Evolutionary conservation across 805 yeast species (phyloP).

Genomic region (Candida incommunis): DNA sequence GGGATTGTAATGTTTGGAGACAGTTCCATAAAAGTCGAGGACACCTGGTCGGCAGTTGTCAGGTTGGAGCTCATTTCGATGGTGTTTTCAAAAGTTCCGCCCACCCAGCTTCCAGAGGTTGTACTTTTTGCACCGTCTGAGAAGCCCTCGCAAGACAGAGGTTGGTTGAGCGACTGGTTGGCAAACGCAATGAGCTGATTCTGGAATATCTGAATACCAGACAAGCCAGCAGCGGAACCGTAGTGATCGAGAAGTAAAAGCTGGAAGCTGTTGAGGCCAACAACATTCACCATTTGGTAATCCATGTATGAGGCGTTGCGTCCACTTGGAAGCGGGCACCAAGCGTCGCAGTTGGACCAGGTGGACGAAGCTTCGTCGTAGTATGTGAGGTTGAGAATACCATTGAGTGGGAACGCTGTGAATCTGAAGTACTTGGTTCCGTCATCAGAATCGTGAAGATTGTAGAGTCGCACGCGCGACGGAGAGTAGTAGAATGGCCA

Average conservation of each 20-base stretch:
- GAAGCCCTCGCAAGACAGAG: slow-evolving; percentile 37
- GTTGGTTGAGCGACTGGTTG: slow-evolving; percentile 52
- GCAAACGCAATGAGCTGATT: slow-evolving; percentile 50
- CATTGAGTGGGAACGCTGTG: slow-evolving; percentile 60
- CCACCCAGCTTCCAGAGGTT: slow-evolving; percentile 19
- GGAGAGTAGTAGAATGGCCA: slow-evolving; percentile 49
- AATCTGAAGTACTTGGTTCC: slow-evolving; percentile 53
- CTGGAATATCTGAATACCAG: slow-evolving; percentile 62
- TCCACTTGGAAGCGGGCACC: slow-evolving; percentile 55
- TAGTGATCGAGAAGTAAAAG: slow-evolving; percentile 53
- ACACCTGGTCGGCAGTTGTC: slow-evolving; percentile 17
- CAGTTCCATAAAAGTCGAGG: slow-evolving; percentile 32
- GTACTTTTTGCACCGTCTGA: slow-evolving; percentile 21
- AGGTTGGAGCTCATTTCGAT: slow-evolving; percentile 16
- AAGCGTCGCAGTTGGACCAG: slow-evolving; percentile 64
- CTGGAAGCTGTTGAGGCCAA: slow-evolving; percentile 47
- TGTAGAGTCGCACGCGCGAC: slow-evolving; percentile 57
- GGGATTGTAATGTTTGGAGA: slow-evolving; percentile 56
- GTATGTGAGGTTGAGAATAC: slow-evolving; percentile 86
- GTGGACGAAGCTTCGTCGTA: slow-evolving; percentile 56
- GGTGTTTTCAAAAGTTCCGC: slow-evolving; percentile 10
- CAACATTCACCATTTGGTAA: slow-evolving; percentile 59
- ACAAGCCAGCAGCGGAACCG: slow-evolving; percentile 53
- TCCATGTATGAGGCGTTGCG: slow-evolving; percentile 47
- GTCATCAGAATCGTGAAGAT: slow-evolving; percentile 35